phyloP scores from a whole-genome alignment of 768 basidiomycete species.

The Terana coerulea region DNA sequence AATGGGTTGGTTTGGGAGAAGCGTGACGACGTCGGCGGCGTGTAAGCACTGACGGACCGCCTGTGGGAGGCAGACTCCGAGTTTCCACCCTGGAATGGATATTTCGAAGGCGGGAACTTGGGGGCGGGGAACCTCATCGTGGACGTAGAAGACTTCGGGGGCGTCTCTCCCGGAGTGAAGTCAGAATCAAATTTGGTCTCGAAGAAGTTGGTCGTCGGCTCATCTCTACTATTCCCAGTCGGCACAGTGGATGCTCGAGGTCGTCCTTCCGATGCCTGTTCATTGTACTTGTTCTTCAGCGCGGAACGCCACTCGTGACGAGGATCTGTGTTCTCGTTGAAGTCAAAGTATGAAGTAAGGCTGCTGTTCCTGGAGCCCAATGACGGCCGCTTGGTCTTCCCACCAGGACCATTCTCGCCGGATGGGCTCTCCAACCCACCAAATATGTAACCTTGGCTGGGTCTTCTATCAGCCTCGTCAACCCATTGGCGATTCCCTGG shows the following conservation, averaged over 20 bases:
- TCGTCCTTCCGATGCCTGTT: constrained; percentile 12
- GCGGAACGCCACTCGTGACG: constrained; percentile 12
- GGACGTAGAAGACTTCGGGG: constrained; percentile 16
- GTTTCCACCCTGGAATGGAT: constrained; percentile 10
- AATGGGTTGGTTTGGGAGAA: constrained; percentile 20
- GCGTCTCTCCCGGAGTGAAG: constrained; percentile 30
- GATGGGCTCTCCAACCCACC: constrained; percentile 45
- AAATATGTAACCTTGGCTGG: constrained; percentile 50
- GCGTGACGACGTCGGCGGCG: constrained; percentile 15
- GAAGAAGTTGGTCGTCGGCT: constrained; percentile 29
- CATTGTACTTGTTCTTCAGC: neutral
- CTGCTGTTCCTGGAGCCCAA: constrained; percentile 21
- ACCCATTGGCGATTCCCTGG: constrained; percentile 71
- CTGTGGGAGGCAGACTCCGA: constrained; percentile 28
- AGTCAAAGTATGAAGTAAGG: constrained; percentile 54
- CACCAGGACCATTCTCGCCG: constrained; percentile 17
- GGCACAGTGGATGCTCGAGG: constrained; percentile 16
- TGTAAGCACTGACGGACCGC: constrained; percentile 32
- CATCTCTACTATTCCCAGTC: neutral
- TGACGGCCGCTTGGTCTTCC: constrained; percentile 1
- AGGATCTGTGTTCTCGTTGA: constrained; percentile 7
- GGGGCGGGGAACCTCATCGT: constrained; percentile 9
- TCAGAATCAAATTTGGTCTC: constrained; percentile 45
- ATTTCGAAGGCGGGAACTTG: neutral
- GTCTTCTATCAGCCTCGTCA: constrained; percentile 38